These are phyloP conservation scores for Apiospora koreana DNA, from an alignment of 2,329 filamentous ascomycete species.

Conservation along the genomic window DNA sequence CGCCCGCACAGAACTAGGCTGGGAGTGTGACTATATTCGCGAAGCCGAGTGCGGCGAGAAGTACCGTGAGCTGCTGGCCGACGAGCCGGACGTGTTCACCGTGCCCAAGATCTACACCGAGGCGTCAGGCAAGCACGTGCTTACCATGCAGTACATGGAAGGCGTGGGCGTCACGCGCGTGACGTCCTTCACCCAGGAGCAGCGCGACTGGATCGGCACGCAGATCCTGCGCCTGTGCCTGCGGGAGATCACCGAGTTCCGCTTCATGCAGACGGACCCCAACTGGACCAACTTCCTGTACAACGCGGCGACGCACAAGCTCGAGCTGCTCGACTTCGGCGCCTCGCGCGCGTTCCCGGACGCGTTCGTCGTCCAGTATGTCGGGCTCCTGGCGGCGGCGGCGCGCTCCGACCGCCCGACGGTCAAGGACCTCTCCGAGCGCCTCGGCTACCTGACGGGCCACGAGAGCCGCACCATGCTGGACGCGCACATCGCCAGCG, in stretches of 20 bases:
- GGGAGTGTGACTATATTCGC: conserved; percentile 95
- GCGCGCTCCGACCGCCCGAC: conserved; percentile 65
- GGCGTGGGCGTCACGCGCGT: conserved; percentile 85
- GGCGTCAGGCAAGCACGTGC: conserved; percentile 80
- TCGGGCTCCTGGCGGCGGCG: conserved; percentile 78
- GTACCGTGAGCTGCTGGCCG: conserved; percentile 76
- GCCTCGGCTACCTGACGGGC: conserved; percentile 89
- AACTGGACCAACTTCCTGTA: conserved; percentile 99
- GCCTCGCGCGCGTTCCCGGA: conserved; percentile 84
- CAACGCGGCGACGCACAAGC: conserved; percentile 68
- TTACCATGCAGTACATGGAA: conserved; percentile 91
- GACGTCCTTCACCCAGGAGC: conserved; percentile 72
- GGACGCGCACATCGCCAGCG: conserved; percentile 84
- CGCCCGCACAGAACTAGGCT: conserved; percentile 84
- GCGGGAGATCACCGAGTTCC: conserved; percentile 90
- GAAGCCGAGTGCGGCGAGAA: conserved; percentile 80
- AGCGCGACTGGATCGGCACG: conserved; percentile 94
- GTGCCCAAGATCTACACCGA: conserved; percentile 78
- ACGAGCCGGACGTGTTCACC: conserved; percentile 72
- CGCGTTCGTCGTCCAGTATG: conserved; percentile 78
- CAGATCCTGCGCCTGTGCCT: conserved; percentile 90
- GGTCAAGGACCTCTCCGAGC: conserved; percentile 68
- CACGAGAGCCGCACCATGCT: conserved; percentile 85
- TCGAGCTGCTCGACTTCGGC: conserved; percentile 95
- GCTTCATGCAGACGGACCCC: conserved; percentile 98